Evolutionary conservation across 768 basidiomycete species (phyloP).

Genomic region (Kwoniella bestiolae): DNA sequence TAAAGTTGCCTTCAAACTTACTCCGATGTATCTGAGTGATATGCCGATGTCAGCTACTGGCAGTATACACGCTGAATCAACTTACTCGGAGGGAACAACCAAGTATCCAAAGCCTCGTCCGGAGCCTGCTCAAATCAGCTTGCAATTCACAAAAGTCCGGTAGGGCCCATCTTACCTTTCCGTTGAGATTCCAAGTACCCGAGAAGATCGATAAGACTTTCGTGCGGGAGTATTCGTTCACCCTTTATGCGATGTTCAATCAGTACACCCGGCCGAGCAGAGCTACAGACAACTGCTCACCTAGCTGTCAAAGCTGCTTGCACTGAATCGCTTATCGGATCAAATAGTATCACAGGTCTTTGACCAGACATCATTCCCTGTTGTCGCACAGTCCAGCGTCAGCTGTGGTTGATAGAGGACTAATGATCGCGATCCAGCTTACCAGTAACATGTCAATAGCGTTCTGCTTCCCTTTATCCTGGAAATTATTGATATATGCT

Average conservation of each 20-base stretch:
- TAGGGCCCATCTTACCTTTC: constrained; percentile 67
- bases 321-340: constrained; percentile 90
- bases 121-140: constrained; percentile 61
- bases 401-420: background rate
- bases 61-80: background rate
- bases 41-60: background rate
- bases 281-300: constrained; percentile 57
- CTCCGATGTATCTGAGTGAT: constrained; percentile 61
- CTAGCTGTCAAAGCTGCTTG: constrained; percentile 71
- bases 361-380: constrained; percentile 93
- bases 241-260: constrained; percentile 58
- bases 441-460: constrained; percentile 97
- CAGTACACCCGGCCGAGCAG: background rate
- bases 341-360: constrained; percentile 83
- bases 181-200: constrained; percentile 97
- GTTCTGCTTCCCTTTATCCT: constrained; percentile 88
- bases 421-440: background rate
- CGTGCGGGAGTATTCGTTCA: constrained; percentile 81
- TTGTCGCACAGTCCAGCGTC: background rate
- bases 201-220: constrained; percentile 74
- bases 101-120: constrained; percentile 80
- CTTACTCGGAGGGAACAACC: constrained; percentile 85
- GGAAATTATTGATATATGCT: constrained; percentile 97
- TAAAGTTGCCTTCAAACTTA: constrained; percentile 58
- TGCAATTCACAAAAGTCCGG: constrained; percentile 13